These are phyloP conservation scores for Purpureocillium lavendulum DNA, from an alignment of 2,329 filamentous ascomycete genomes.

Conservation along the genomic window DNA sequence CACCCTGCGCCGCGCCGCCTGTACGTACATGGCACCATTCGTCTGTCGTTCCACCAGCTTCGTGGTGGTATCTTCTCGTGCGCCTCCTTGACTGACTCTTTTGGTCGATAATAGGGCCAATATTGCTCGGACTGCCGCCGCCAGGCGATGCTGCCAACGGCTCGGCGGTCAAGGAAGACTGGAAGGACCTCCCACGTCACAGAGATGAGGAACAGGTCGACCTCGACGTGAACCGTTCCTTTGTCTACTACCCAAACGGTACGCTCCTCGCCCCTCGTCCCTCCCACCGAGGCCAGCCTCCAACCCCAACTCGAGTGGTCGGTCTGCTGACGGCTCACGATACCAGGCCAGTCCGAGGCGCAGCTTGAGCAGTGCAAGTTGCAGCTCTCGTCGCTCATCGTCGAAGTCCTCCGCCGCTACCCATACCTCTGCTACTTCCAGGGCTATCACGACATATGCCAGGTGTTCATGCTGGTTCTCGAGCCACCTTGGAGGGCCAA, in stretches of 20 bases:
- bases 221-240: slow-evolving; percentile 91
- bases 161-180: slow-evolving; percentile 22
- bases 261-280: no score
- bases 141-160: slow-evolving; percentile 5
- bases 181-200: slow-evolving; percentile 64
- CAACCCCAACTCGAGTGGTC: not conserved
- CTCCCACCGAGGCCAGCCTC: not conserved
- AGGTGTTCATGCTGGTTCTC: slow-evolving; percentile 85
- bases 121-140: slow-evolving; percentile 38
- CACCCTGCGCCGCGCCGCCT: slow-evolving; percentile 62
- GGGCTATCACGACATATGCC: slow-evolving; percentile 96
- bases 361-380: slow-evolving; percentile 64
- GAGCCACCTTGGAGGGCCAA: slow-evolving; percentile 50
- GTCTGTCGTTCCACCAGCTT: slow-evolving; percentile 2
- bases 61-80: not conserved
- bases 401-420: slow-evolving; percentile 67
- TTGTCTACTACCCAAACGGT: slow-evolving; percentile 91
- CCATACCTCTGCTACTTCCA: slow-evolving; percentile 93
- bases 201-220: slow-evolving; percentile 84
- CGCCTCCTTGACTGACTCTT: slow-evolving; percentile 4
- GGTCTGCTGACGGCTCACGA: not conserved
- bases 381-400: slow-evolving; percentile 74
- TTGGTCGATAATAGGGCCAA: slow-evolving; percentile 44
- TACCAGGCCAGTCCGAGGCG: slow-evolving; percentile 55
- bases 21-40: slow-evolving; percentile 44